Evolutionary conservation across 2,329 filamentous ascomycete genomes (phyloP).

Genomic region (Aspergillus latus): DNA sequence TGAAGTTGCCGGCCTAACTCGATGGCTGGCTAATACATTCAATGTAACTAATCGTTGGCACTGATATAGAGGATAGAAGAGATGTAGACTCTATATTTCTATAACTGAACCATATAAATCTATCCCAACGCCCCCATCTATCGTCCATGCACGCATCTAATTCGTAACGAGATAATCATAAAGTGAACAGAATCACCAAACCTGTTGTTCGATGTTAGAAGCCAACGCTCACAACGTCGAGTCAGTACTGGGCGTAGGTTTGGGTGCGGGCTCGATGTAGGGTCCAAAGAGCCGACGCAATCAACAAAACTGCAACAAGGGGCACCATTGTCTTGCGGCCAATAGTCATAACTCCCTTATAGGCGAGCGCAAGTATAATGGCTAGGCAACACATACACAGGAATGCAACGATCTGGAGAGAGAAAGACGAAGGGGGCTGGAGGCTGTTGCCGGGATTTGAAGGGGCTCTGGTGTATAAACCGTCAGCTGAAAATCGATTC

Average conservation of each 20-base stretch:
- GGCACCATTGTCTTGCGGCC: constrained; percentile 7
- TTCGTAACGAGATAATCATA: background rate
- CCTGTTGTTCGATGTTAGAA: constrained; percentile 4
- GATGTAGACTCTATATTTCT: too few relatives aligned
- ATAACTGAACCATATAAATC: background rate
- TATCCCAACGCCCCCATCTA: background rate
- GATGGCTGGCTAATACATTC: too few relatives aligned
- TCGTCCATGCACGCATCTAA: background rate
- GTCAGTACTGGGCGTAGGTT: background rate
- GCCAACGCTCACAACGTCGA: background rate
- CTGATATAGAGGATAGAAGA: too few relatives aligned
- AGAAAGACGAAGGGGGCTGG: constrained; percentile 1
- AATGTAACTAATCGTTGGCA: too few relatives aligned
- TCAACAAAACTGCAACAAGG: background rate
- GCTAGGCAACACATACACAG: constrained; percentile 23
- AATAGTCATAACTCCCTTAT: background rate
- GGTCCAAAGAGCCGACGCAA: background rate
- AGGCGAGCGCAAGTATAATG: background rate
- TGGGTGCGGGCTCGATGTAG: background rate
- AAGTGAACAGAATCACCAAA: background rate
- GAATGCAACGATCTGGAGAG: constrained; percentile 8
- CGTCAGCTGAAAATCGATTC: background rate
- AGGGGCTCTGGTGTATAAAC: constrained; percentile 4
- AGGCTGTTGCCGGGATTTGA: constrained; percentile 8
- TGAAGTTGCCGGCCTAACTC: too few relatives aligned